Conservation (phyloP, 1,139 yeast species). For the Blastobotrys ciferrii region DNA sequence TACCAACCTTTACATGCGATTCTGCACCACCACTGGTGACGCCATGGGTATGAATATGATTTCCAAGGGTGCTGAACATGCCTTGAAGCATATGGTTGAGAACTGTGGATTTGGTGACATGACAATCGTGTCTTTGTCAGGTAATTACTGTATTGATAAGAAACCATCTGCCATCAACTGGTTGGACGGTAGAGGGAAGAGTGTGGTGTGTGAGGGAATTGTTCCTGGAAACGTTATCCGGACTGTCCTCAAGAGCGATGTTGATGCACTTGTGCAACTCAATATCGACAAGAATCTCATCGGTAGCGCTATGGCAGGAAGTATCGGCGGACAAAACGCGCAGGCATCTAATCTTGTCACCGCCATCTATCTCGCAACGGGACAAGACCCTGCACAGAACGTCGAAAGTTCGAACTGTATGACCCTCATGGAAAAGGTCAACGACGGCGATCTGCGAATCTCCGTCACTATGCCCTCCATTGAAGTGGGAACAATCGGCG, state of each 20-base stretch:
- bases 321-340: constrained; percentile 96
- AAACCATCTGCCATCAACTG: constrained; percentile 98
- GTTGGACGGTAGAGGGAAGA: constrained; percentile 99
- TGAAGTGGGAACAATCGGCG: constrained; percentile 99
- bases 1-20: constrained; percentile 78
- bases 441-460: constrained; percentile 75
- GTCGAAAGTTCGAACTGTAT: constrained; percentile 98
- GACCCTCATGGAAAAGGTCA: constrained; percentile 81
- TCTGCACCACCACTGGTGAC: constrained; percentile 97
- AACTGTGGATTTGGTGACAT: constrained; percentile 92
- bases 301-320: constrained; percentile 99
- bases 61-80: constrained; percentile 92
- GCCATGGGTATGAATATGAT: constrained; percentile 99
- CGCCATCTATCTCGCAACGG: constrained; percentile 90
- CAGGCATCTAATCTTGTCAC: constrained; percentile 97
- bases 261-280: constrained; percentile 85
- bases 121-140: constrained; percentile 89
- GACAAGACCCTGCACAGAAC: constrained; percentile 98
- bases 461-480: constrained; percentile 98
- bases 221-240: constrained; percentile 79
- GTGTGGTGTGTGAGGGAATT: constrained; percentile 95
- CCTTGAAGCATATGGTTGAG: constrained; percentile 79
- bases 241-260: constrained; percentile 85
- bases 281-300: constrained; percentile 85
- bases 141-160: constrained; percentile 96